These are phyloP conservation scores for Scenedesmus sp. DNA, from an alignment of 163 green algal genomes.

Conservation along the genomic window DNA sequence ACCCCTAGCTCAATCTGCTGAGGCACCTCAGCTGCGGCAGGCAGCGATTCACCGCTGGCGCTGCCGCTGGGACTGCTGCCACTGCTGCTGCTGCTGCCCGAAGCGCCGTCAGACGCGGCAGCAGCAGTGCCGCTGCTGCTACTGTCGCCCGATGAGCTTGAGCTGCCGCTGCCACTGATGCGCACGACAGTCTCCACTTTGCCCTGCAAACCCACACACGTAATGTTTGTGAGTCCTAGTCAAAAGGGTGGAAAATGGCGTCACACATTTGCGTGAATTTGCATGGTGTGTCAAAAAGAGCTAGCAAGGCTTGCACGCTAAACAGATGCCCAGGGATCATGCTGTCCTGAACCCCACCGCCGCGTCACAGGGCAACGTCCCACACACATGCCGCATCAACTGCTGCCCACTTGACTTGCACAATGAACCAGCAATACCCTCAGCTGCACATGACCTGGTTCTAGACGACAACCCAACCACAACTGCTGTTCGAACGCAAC, in stretches of 20 bases:
- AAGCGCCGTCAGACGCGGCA: background rate
- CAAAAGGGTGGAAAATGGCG: too few species aligned
- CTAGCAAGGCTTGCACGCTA: too few species aligned
- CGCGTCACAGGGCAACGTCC: too few species aligned
- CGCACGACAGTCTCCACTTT: constrained; percentile 64
- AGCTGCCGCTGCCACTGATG: constrained; percentile 58
- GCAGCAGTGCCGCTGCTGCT: constrained; percentile 14
- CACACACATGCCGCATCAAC: too few species aligned
- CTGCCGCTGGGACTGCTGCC: background rate
- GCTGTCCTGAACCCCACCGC: too few species aligned
- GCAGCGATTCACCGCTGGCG: too few species aligned
- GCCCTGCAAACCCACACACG: constrained; percentile 24
- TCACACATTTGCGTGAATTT: too few species aligned
- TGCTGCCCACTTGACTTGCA: too few species aligned
- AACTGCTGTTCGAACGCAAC: background rate
- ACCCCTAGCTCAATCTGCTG: constrained; percentile 59
- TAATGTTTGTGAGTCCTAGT: background rate
- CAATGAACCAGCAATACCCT: background rate
- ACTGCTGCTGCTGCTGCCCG: background rate
- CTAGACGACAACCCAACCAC: too few species aligned
- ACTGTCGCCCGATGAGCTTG: constrained; percentile 5
- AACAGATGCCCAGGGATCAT: too few species aligned
- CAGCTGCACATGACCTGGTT: background rate
- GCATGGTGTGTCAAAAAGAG: too few species aligned
- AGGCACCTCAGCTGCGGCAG: background rate